Conservation (phyloP, 331 rosid species). For the Arachis monticola region DNA sequence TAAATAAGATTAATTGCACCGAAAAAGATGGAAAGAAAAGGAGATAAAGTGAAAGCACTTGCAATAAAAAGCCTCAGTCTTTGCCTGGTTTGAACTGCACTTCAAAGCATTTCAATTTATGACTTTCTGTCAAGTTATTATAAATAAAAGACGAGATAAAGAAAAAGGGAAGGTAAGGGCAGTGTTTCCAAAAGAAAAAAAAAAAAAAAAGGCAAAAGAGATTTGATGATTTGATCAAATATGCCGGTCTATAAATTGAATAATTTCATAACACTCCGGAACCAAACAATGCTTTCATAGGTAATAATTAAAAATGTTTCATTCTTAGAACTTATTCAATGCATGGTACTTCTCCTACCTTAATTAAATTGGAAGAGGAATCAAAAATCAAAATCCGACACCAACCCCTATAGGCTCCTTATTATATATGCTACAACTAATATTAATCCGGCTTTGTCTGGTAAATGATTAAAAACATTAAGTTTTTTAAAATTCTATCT, state of each 20-base stretch:
- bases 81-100: constrained; percentile 42
- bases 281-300: background rate
- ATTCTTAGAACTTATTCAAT: background rate
- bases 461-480: no score
- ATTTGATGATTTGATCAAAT: constrained; percentile 25
- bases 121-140: constrained; percentile 29
- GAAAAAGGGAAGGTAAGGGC: constrained; percentile 33
- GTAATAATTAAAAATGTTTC: background rate
- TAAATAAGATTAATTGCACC: constrained; percentile 39
- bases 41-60: constrained; percentile 44
- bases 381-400: no score
- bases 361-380: no score
- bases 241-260: constrained; percentile 24
- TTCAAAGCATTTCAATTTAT: constrained; percentile 44
- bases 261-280: background rate
- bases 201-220: constrained; percentile 40
- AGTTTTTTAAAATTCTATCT: no score
- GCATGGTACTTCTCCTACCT: no score
- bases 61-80: constrained; percentile 27
- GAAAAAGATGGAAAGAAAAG: constrained; percentile 36
- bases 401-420: no score
- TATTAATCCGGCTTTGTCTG: no score
- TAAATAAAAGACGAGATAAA: background rate
- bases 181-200: constrained; percentile 32
- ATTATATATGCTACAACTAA: no score